Evolutionary conservation across 2,329 filamentous ascomycete species (phyloP).

Genomic region (Talaromyces piceae): DNA sequence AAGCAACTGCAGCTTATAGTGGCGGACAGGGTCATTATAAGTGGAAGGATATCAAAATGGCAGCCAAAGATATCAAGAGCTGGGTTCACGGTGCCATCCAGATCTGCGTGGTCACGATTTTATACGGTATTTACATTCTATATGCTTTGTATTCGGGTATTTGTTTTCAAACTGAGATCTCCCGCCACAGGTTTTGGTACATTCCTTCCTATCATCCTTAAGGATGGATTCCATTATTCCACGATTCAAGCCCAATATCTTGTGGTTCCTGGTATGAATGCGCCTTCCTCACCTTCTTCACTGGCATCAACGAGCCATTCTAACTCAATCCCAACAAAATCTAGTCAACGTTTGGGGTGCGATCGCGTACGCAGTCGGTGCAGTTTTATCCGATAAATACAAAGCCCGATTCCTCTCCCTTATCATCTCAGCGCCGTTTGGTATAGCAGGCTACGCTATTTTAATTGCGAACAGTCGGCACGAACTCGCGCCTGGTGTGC

Average conservation of each 20-base stretch:
- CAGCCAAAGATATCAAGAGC: conserved; percentile 68
- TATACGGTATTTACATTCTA: conserved; percentile 42
- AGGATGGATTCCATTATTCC: conserved; percentile 57
- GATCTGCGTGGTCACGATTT: conserved; percentile 67
- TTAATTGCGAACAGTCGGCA: conserved; percentile 48
- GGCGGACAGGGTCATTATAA: conserved; percentile 44
- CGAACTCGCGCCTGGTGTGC: conserved; percentile 49
- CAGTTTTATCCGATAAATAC: conserved; percentile 59
- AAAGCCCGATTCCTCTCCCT: conserved; percentile 60
- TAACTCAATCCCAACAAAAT: neutral
- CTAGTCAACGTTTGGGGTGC: conserved; percentile 65
- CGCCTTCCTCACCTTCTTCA: neutral
- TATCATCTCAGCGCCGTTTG: conserved; percentile 55
- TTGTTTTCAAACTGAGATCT: neutral
- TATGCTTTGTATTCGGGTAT: neutral
- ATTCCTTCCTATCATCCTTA: conserved; percentile 72
- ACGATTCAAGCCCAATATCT: conserved; percentile 63
- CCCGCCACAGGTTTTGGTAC: conserved; percentile 56
- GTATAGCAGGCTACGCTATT: conserved; percentile 62
- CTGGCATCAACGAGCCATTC: neutral
- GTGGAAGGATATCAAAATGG: conserved; percentile 57
- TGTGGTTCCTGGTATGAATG: conserved; percentile 53
- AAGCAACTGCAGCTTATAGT: conserved; percentile 34
- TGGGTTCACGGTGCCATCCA: conserved; percentile 63
- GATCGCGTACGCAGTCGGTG: conserved; percentile 58